phyloP scores from a whole-genome alignment of 2,329 filamentous ascomycete species.

The Immersiporthe knoxdaviesiana region DNA sequence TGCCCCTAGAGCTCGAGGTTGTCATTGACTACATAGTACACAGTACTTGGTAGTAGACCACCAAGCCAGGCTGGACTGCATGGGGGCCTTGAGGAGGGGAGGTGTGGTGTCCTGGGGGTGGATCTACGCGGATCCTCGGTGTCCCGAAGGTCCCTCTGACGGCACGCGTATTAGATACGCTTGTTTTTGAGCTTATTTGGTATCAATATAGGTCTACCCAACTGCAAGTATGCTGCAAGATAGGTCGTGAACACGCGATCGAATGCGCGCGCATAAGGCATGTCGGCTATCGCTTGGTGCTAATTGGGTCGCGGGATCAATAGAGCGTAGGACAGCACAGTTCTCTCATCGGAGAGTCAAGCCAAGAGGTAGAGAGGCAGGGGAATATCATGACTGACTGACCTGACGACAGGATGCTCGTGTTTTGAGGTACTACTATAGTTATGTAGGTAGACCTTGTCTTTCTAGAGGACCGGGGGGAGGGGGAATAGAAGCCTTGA shows the following conservation, averaged over 20 bases:
- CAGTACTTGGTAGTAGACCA: no score
- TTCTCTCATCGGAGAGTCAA: neutral
- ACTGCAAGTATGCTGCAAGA: neutral
- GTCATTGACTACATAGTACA: no score
- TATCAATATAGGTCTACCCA: no score
- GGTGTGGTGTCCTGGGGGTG: neutral
- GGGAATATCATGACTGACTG: neutral
- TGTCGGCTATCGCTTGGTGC: neutral
- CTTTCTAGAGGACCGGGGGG: neutral
- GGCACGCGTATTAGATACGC: neutral
- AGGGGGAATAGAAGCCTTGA: no score
- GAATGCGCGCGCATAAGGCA: neutral
- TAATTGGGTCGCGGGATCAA: no score
- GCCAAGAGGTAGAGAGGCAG: no score
- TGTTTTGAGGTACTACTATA: neutral
- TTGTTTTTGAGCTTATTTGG: constrained; percentile 8
- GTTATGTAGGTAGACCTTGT: neutral
- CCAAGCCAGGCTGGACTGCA: neutral
- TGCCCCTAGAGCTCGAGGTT: no score
- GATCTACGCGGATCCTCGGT: constrained; percentile 2
- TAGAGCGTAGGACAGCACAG: neutral
- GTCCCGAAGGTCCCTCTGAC: neutral
- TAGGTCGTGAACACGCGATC: neutral
- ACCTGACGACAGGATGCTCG: neutral
- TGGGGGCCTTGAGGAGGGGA: neutral